Evolutionary conservation across 2,329 filamentous ascomycete genomes (phyloP).

Genomic region (Fusarium napiforme): DNA sequence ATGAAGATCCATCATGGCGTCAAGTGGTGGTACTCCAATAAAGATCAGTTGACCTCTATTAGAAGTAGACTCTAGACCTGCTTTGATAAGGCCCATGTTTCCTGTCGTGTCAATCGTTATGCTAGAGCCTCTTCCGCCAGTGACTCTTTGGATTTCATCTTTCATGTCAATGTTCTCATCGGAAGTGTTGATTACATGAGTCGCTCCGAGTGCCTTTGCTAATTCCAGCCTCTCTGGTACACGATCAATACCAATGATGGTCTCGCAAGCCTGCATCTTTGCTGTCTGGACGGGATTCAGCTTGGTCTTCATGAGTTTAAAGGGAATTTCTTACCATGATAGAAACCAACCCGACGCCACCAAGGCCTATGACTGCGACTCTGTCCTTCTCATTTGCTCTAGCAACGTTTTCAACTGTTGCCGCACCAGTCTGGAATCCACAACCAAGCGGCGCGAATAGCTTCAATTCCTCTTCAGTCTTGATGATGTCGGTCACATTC

Average conservation of each 20-base stretch:
- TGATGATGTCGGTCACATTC: neutral
- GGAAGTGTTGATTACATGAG: neutral
- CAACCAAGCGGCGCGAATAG: neutral
- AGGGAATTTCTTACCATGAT: neutral
- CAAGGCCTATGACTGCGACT: neutral
- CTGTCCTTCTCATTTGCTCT: neutral
- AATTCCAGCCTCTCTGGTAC: neutral
- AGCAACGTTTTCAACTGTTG: neutral
- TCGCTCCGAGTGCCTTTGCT: neutral
- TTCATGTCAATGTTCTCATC: neutral
- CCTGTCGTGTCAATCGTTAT: constrained; percentile 7
- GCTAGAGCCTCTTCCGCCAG: neutral
- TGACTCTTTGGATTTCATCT: neutral
- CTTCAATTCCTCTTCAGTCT: neutral
- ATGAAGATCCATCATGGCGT: neutral
- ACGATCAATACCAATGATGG: neutral
- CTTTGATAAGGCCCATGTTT: neutral
- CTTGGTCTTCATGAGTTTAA: rapidly evolving
- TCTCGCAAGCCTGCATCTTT: neutral
- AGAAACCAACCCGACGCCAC: constrained; percentile 1
- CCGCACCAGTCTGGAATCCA: constrained; percentile 1
- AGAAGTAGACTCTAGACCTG: neutral
- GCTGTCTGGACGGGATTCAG: neutral
- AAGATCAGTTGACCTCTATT: constrained; percentile 3
- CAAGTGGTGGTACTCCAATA: neutral